Evolutionary conservation across 139 green algal species (phyloP).

Genomic region (Zygnema cylindricum): DNA sequence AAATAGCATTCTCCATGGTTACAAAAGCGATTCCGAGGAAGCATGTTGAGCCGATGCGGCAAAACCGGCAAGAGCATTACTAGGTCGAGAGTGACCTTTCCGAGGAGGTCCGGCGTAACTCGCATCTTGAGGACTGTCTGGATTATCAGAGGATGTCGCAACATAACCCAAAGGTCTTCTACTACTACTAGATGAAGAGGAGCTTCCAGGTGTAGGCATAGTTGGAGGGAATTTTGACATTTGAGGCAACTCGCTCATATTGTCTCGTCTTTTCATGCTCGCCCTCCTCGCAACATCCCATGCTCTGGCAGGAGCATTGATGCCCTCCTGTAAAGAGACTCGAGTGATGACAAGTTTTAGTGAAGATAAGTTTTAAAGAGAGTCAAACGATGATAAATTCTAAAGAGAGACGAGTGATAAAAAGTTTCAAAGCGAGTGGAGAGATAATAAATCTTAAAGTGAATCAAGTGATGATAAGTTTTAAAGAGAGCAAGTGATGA

Average conservation of each 20-base stretch:
- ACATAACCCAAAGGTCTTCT: background rate
- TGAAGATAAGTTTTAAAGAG: too few species aligned
- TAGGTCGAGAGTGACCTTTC: background rate
- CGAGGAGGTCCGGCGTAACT: background rate
- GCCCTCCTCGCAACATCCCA: constrained; percentile 53
- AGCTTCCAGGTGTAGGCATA: constrained; percentile 12
- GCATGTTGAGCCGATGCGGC: background rate
- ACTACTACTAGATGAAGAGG: background rate
- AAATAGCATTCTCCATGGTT: too few species aligned
- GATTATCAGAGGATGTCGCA: background rate
- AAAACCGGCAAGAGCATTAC: background rate
- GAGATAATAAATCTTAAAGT: too few species aligned
- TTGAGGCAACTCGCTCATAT: constrained; percentile 23
- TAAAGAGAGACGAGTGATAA: too few species aligned
- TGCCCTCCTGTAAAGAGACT: constrained; percentile 45
- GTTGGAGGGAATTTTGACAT: constrained; percentile 12
- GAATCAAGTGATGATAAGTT: too few species aligned
- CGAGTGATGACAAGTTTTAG: too few species aligned
- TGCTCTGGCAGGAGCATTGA: constrained; percentile 7
- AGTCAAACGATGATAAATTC: too few species aligned
- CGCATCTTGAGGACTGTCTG: background rate
- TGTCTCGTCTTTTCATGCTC: constrained; percentile 22
- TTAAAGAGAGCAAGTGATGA: too few species aligned
- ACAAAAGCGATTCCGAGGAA: background rate
- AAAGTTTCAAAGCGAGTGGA: too few species aligned